These are phyloP conservation scores for Phoma sp. DNA, from an alignment of 2,329 filamentous ascomycete species.

Conservation along the genomic window DNA sequence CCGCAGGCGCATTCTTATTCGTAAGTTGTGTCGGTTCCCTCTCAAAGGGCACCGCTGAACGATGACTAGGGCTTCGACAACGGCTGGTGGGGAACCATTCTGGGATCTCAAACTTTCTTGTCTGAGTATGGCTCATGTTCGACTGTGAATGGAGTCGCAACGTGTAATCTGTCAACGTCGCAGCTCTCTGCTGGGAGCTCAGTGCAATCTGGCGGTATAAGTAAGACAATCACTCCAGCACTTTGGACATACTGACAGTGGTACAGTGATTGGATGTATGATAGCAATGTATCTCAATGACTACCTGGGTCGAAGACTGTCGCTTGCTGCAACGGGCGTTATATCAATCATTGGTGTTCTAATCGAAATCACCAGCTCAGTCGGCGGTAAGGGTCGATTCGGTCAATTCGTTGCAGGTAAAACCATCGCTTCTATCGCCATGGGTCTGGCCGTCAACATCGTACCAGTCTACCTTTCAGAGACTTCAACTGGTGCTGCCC, in stretches of 20 bases:
- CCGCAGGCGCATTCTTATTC: not conserved
- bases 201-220: not conserved
- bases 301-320: not conserved
- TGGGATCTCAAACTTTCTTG: not conserved
- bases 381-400: not conserved
- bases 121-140: not conserved
- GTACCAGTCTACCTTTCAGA: not conserved
- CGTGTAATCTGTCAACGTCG: not conserved
- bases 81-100: not conserved
- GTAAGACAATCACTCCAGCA: not conserved
- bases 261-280: not conserved
- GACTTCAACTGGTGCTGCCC: not conserved
- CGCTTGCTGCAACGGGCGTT: not conserved
- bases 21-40: not conserved
- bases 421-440: not conserved
- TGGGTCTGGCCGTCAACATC: not conserved
- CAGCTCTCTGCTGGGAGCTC: not conserved
- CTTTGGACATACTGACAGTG: not conserved
- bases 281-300: not conserved
- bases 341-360: not conserved
- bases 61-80: not conserved
- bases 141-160: not conserved
- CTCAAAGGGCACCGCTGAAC: not conserved
- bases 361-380: not conserved
- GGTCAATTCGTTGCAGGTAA: not conserved